These are phyloP conservation scores for Trichoderma koningii DNA, from an alignment of 2,329 filamentous ascomycete species.

Conservation along the genomic window DNA sequence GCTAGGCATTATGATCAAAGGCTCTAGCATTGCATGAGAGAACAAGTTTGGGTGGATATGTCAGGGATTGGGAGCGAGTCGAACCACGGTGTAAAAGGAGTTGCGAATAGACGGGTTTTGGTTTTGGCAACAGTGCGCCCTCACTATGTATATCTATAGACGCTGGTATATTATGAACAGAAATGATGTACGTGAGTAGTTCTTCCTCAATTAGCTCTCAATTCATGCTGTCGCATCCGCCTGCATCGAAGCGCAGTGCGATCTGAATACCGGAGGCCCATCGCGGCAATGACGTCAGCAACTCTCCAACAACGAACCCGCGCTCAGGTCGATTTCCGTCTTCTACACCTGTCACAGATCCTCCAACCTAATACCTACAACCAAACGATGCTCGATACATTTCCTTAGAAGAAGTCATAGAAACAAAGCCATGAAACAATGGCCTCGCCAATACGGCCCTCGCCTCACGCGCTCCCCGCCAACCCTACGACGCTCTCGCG, in stretches of 20 bases:
- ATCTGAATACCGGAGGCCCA: neutral
- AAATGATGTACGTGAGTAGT: neutral
- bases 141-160: neutral
- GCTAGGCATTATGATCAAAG: neutral
- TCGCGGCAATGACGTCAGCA: slow-evolving; percentile 27
- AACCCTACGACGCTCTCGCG: slow-evolving; percentile 1
- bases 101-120: slow-evolving; percentile 1
- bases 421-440: slow-evolving; percentile 21
- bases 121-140: neutral
- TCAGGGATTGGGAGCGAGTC: neutral
- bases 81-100: neutral
- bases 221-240: too few relatives aligned
- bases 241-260: neutral
- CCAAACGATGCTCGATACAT: neutral
- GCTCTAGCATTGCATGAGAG: neutral
- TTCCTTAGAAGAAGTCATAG: neutral
- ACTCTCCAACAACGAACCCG: neutral
- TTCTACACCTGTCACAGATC: neutral
- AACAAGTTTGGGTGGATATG: neutral
- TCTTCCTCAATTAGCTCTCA: too few relatives aligned
- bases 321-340: neutral
- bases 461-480: slow-evolving; percentile 18
- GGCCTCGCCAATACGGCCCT: slow-evolving; percentile 8
- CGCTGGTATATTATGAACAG: neutral
- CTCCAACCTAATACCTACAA: neutral